Evolutionary conservation across 495 filamentous ascomycete genomes (phyloP).

Genomic region (Staphylotrichum longicolle): DNA sequence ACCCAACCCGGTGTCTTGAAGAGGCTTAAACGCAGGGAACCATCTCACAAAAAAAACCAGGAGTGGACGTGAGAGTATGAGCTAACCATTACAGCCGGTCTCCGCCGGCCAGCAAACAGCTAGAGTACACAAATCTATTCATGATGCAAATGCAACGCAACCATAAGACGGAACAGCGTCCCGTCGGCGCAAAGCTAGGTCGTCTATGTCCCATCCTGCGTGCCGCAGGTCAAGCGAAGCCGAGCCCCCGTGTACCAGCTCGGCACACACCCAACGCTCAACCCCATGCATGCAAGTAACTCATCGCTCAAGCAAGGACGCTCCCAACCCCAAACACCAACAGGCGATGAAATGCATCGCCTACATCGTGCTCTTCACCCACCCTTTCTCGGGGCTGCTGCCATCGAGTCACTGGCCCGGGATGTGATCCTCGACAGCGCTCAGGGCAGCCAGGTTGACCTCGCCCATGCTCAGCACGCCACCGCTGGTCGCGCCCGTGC

Average conservation of each 20-base stretch:
- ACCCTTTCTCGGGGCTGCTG: neutral
- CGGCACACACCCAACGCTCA: neutral
- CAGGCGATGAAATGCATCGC: neutral
- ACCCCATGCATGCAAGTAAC: constrained; percentile 7
- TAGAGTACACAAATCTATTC: constrained; percentile 13
- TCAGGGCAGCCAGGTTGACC: constrained; percentile 47
- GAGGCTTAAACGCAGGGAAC: no score
- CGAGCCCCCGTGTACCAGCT: constrained; percentile 2
- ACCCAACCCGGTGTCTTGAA: no score
- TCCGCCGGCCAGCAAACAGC: no score
- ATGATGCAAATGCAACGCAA: constrained; percentile 7
- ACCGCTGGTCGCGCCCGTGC: constrained; percentile 34
- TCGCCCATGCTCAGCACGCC: constrained; percentile 41
- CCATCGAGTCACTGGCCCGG: constrained; percentile 19
- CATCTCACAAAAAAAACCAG: no score
- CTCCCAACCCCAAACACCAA: constrained; percentile 6
- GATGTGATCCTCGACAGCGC: constrained; percentile 44
- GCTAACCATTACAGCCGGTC: no score
- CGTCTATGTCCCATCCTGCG: constrained; percentile 1
- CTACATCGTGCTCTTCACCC: constrained; percentile 17
- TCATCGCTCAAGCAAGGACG: constrained; percentile 6
- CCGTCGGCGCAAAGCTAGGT: neutral
- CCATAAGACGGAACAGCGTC: neutral
- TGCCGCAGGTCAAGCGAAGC: neutral
- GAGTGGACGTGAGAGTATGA: no score